Conservation (phyloP, 2,329 filamentous ascomycete species). For the Domatiomyces globalis region DNA sequence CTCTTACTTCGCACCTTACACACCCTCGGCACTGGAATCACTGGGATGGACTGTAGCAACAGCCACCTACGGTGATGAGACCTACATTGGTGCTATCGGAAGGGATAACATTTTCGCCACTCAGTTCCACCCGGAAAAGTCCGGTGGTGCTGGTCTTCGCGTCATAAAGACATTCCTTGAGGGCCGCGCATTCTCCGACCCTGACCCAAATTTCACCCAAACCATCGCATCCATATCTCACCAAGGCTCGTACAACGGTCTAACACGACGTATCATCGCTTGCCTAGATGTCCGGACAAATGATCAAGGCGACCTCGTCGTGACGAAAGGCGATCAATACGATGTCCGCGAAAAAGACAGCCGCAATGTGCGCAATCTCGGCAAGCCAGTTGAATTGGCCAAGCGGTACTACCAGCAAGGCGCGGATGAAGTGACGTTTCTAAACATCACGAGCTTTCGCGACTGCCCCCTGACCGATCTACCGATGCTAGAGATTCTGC, state of each 20-base stretch:
- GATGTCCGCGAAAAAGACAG: conserved; percentile 77
- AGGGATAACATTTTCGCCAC: conserved; percentile 77
- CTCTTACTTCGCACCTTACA: conserved; percentile 74
- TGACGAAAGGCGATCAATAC: conserved; percentile 97
- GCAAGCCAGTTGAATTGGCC: conserved; percentile 93
- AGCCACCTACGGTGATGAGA: conserved; percentile 71
- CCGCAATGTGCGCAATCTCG: conserved; percentile 69
- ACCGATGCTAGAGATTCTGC: conserved; percentile 89
- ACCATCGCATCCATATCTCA: neutral
- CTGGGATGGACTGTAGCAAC: conserved; percentile 89
- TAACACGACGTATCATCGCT: conserved; percentile 88
- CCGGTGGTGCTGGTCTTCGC: conserved; percentile 71
- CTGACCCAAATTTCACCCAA: conserved; percentile 2
- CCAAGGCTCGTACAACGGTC: conserved; percentile 39
- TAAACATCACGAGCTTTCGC: conserved; percentile 96
- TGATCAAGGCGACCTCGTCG: conserved; percentile 84
- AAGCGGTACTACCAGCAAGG: conserved; percentile 90
- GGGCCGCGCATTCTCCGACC: conserved; percentile 41
- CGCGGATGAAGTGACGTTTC: conserved; percentile 89
- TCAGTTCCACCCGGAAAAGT: conserved; percentile 97
- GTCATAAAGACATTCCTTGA: conserved; percentile 75
- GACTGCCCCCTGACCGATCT: conserved; percentile 85
- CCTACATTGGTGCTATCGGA: conserved; percentile 81
- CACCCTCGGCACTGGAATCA: conserved; percentile 55
- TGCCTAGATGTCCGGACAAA: conserved; percentile 93